Evolutionary conservation across 1,139 yeast species (phyloP), one percentile per base, ranked within the genome.

Genomic region (Suhomyces maxii): DNA sequence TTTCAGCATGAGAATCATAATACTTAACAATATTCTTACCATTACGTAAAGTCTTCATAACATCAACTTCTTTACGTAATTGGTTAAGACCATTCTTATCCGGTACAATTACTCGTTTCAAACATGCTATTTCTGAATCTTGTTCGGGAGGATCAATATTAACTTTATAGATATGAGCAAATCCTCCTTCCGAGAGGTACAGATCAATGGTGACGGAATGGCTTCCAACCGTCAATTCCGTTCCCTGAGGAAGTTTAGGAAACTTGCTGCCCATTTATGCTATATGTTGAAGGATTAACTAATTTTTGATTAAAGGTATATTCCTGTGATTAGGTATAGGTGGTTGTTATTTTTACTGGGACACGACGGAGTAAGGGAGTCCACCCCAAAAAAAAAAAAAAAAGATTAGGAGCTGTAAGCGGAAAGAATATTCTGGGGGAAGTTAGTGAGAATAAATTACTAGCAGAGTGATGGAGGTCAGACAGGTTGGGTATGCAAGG

Each of bases 1-100:
- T 71, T 44, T 86, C 83, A 5, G 95, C 95, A 61, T 86, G 88
- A 1, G 91, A 84, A 59, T 86, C 95, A 51, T 79, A 83, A 59
- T 86, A 85, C 40, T 77, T 74, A 13, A 86, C 95, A 41, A 85
- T 81, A 58, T 77, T 75, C 46, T 77, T 67, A 38, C 80, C 77
- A 38, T 76, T 73, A 47, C 82, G 72, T 49, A 86, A 66, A 37
- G 80, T 68, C 61, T 85, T 89, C 95, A 86, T 86, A 3, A 87
- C 89, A 51, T 86, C 91, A 11, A 86, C 95, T 59, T 86, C 95
- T 42, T 84, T 86, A 38, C 95, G 66, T 45, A 86, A 66, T 44
- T 76, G 76, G 56, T 82, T 82, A 54, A 86, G 69, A 6, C 88
- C 87, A 18, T 78, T 68, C 59, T 86, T 86, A 52, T 84, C 86